A percentile compares a stretch with the other conserved stretches of the same genome.
These are phyloP conservation scores for Fusarium pininemorale DNA, from an alignment of 2,329 filamentous ascomycete species.

Conservation along the genomic window DNA sequence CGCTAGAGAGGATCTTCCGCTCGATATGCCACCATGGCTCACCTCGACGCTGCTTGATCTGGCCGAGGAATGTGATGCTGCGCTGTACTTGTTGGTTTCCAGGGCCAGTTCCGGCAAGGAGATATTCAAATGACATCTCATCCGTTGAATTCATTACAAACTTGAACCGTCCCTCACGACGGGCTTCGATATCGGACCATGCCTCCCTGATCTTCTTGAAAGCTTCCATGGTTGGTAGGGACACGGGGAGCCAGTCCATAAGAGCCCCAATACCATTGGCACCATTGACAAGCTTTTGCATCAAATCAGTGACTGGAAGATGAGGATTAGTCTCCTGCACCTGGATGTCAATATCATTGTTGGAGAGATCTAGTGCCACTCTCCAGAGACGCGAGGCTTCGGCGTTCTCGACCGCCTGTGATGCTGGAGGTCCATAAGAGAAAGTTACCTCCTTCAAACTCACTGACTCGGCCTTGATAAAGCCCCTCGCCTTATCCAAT, in stretches of 20 bases:
- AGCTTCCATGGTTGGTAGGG: conserved; percentile 71
- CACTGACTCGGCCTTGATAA: conserved; percentile 66
- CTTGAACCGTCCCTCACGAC: conserved; percentile 58
- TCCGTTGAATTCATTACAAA: conserved; percentile 65
- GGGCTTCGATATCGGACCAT: conserved; percentile 56
- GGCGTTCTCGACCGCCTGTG: background rate
- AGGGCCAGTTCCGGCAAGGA: conserved; percentile 44
- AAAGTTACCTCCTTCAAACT: conserved; percentile 73
- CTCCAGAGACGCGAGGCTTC: conserved; percentile 52
- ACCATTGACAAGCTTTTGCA: conserved; percentile 67
- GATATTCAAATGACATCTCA: conserved; percentile 66
- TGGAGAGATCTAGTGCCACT: conserved; percentile 67
- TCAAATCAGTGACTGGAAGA: conserved; percentile 66
- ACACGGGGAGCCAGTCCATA: conserved; percentile 64
- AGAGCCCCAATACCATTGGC: conserved; percentile 61
- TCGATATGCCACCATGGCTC: conserved; percentile 62
- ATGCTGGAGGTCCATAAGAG: conserved; percentile 63
- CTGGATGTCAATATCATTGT: conserved; percentile 63
- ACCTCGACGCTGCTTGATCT: conserved; percentile 58
- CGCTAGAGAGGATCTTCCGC: conserved; percentile 43
- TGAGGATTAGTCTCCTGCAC: conserved; percentile 74
- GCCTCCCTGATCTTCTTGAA: conserved; percentile 68
- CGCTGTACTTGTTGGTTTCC: conserved; percentile 43
- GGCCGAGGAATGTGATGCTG: conserved; percentile 62
- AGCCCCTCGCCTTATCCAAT: conserved; percentile 64